These are phyloP conservation scores for Ramularia endophylla DNA, from an alignment of 2,329 filamentous ascomycete species.

Conservation along the genomic window DNA sequence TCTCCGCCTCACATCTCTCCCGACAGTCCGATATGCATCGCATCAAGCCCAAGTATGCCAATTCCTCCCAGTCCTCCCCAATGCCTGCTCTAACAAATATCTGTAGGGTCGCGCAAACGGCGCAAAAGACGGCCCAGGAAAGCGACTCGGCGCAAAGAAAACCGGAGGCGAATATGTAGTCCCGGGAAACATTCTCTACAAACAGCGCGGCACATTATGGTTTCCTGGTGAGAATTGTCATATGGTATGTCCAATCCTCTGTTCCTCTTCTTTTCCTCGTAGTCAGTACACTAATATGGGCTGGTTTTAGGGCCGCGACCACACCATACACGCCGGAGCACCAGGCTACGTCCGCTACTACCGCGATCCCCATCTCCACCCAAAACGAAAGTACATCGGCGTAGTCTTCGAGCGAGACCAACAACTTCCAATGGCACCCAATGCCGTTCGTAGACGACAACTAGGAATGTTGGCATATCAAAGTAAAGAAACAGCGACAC, in stretches of 20 bases:
- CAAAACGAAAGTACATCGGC: conserved; percentile 89
- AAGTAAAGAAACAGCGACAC: conserved; percentile 20
- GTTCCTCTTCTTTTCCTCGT: neutral
- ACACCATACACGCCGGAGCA: conserved; percentile 84
- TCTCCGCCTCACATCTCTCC: conserved; percentile 12
- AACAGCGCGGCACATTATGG: conserved; percentile 91
- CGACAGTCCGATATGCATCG: conserved; percentile 48
- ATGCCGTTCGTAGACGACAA: conserved; percentile 67
- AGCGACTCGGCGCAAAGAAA: conserved; percentile 92
- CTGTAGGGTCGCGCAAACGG: conserved; percentile 58
- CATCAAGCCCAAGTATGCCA: conserved; percentile 51
- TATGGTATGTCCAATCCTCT: conserved; percentile 45
- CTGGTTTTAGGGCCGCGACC: conserved; percentile 63
- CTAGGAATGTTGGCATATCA: conserved; percentile 63
- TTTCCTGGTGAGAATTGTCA: conserved; percentile 91
- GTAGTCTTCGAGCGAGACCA: conserved; percentile 81
- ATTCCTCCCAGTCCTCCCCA: too few relatives aligned
- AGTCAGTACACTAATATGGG: neutral
- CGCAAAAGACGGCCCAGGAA: conserved; percentile 64
- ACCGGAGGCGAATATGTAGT: conserved; percentile 89
- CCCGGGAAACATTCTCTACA: conserved; percentile 96
- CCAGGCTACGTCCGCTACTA: conserved; percentile 97
- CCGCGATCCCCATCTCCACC: conserved; percentile 74
- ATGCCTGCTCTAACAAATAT: too few relatives aligned
- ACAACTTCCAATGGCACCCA: conserved; percentile 67